Evolutionary conservation across 306 rosid genomes (phyloP), one percentile per base, ranked within the genome.

Genomic region (Vigna trinervia): DNA sequence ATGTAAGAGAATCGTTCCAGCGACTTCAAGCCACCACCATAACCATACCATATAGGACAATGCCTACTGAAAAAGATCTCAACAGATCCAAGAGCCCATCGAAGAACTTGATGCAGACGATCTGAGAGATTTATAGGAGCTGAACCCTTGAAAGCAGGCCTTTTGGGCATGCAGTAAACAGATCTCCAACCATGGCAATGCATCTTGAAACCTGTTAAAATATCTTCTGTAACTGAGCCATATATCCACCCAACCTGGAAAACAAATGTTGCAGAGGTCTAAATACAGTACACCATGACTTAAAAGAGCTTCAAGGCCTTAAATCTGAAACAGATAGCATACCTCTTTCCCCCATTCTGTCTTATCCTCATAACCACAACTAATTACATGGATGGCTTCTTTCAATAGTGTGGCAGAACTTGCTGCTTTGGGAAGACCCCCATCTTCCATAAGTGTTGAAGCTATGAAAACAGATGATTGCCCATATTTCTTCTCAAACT

Each of bases 161-260:
- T 83, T 84, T 89, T 91, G 2, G 98, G 98, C 59, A 93, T 91
- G 85, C 98, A 93, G 83, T 93, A 93, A 61, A 93, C 97, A 1
- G 98, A 93, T 85, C 97, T 82, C 98, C 98, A 93, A 61, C 98
- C 98, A 78, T 91, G 98, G 76, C 98, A 91, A 19, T 93, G 98
- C 98, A 93, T 93, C 82, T 93, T 93, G 90, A 93, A 93, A 26
- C 98, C 97, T 1, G 98, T 93, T 78, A 93, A 78, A 62, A 93
- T 93, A 86, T 93, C 98, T 71, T 93, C 98, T 52, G 98, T 93
- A 47, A 93, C 98, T 2, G 98, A 93, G 22, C 98, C 98, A 68
- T 93, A 93, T 13, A 93, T 93, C 98, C 98, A 93, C 26, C 98
- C 98, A 36, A 93, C 95, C 97, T 93, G 84, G 72, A 87, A 73